Percentiles rank a stretch among this genome's conserved stretches.
These are phyloP conservation scores for Hanseniaspora uvarum DNA, from an alignment of 1,139 yeast genomes.

Conservation along the genomic window DNA sequence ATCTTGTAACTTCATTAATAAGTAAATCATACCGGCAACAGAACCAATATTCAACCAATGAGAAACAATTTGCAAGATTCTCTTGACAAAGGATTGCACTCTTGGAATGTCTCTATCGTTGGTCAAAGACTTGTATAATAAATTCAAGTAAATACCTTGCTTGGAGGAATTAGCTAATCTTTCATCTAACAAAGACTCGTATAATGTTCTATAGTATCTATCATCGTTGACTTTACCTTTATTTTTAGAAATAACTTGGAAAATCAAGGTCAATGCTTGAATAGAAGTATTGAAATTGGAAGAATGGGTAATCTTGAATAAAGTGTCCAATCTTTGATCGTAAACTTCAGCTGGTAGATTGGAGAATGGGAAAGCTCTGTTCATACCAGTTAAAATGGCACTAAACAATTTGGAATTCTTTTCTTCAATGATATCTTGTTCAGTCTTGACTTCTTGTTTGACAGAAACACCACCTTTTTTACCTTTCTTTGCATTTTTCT, in stretches of 20 bases:
- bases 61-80: conserved; percentile 73
- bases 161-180: conserved; percentile 76
- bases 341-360: conserved; percentile 62
- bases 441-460: conserved; percentile 49
- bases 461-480: conserved; percentile 79
- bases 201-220: conserved; percentile 77
- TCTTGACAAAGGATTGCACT: conserved; percentile 80
- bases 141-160: conserved; percentile 77
- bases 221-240: conserved; percentile 49
- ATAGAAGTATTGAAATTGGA: conserved; percentile 89
- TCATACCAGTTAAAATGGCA: conserved; percentile 86
- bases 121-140: conserved; percentile 73
- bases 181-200: conserved; percentile 80
- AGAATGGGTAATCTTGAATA: conserved; percentile 85
- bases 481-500: conserved; percentile 47
- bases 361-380: conserved; percentile 92
- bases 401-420: conserved; percentile 76
- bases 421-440: conserved; percentile 67
- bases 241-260: conserved; percentile 51
- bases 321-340: conserved; percentile 67
- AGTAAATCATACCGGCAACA: conserved; percentile 75
- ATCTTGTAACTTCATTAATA: conserved; percentile 58
- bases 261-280: conserved; percentile 78
- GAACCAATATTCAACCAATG: conserved; percentile 87
- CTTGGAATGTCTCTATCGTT: conserved; percentile 56